Base-by-base conservation (phyloP, 2,329 filamentous ascomycete species). In the Pseudopithomyces chartarum region DNA sequence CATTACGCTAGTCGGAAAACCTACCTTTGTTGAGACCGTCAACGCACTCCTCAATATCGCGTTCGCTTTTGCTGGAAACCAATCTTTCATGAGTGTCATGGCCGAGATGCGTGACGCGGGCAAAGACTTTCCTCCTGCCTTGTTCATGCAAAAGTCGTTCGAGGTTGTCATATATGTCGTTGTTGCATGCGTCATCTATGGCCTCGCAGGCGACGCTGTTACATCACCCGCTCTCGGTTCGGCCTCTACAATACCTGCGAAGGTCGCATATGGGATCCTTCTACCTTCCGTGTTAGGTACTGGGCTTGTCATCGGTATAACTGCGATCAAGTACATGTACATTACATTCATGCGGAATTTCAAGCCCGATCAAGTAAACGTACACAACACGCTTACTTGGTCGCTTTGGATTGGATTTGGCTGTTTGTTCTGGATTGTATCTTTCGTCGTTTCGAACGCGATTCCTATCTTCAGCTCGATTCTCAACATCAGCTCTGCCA, bases 401-500 rank as follows among this genome's bases (percentile, higher is more conserved):
- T 51, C 53, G 10, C 58, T 66, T 7, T 70, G 67, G 66, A 19
- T 68, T 39, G 64, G 64, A 52, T 52, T 61, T 23, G 66, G 67
- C 29, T 62, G 57, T 1, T 39, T 68, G 1, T 70, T 70, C 61
- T 69, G 66, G 67, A 43, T 66, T 19, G 59, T 66, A 5, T 63
- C 67, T 13, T 70, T 65, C 65, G 67, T 68, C 47, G 53, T 69
- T 12, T 62, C 67, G 44, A 70, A 69, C 57, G 66, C 67, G 1
- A 70, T 70, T 22, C 66, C 67, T 1, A 66, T 68, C 10, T 69
- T 69, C 62, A 66, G 58, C 44, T 66, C 61, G 23, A 48, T 70
- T 6, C 62, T 70, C 45, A 68, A 68, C 47, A 70, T 69, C 42
- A 65, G 63, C 3, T 59, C 66, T 1, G 64, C 66, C 2, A 54